Evolutionary conservation across 176 grass and related monocot species (phyloP).

Genomic region (Cocos nucifera): DNA sequence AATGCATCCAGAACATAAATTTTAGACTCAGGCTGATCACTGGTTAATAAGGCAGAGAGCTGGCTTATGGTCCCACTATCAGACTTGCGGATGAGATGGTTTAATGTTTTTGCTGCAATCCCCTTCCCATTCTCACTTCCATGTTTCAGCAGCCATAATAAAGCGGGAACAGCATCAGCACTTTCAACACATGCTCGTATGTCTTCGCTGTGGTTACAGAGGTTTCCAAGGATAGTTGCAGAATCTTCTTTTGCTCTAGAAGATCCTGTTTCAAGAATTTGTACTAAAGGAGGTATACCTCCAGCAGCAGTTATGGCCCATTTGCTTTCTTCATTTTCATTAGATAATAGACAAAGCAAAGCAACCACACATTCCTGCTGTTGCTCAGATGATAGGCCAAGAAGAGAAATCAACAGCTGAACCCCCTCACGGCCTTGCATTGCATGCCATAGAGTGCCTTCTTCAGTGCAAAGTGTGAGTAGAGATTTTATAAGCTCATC

Average conservation of each 20-base stretch:
- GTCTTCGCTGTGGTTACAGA: constrained; percentile 99
- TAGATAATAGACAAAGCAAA: constrained; percentile 84
- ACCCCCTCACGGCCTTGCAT: constrained; percentile 97
- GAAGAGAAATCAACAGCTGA: constrained; percentile 93
- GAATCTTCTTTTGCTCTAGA: constrained; percentile 99
- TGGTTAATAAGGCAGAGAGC: constrained; percentile 87
- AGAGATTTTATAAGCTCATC: constrained; percentile 90
- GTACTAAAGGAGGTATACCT: constrained; percentile 99
- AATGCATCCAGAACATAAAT: constrained; percentile 96
- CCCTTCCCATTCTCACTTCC: constrained; percentile 96
- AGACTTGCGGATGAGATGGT: constrained; percentile 96
- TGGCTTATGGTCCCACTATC: constrained; percentile 98
- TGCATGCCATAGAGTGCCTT: constrained; percentile 91
- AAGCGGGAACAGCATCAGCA: constrained; percentile 95
- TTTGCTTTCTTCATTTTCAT: constrained; percentile 99
- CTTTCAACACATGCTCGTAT: constrained; percentile 99
- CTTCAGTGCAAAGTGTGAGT: constrained; percentile 73
- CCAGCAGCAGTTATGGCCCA: constrained; percentile 99
- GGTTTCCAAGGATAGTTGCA: constrained; percentile 92
- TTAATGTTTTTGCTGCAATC: constrained; percentile 97
- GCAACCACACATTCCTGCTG: constrained; percentile 99
- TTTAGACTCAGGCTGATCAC: constrained; percentile 95
- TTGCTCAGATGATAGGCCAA: constrained; percentile 97
- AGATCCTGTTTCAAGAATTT: constrained; percentile 96
- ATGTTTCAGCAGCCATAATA: constrained; percentile 99